Evolutionary conservation across 306 rosid species (phyloP).

Genomic region (Trifolium pratense): DNA sequence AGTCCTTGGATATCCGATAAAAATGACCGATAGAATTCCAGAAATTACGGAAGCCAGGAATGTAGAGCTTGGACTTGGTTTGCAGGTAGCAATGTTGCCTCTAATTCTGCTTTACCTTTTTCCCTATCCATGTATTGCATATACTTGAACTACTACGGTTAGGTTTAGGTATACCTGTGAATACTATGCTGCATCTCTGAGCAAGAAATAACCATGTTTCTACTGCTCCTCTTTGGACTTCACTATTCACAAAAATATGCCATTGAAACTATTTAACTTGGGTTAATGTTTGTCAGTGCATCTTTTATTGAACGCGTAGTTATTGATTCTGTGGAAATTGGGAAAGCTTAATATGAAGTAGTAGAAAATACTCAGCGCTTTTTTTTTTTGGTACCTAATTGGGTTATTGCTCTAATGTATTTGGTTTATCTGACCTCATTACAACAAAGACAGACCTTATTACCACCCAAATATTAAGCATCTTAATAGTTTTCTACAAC

Average conservation of each 20-base stretch:
- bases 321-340: conserved; percentile 2
- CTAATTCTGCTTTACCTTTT: conserved; percentile 30
- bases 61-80: conserved; percentile 88
- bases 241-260: too few relatives aligned
- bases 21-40: conserved; percentile 63
- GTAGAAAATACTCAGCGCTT: not conserved
- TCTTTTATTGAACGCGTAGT: not conserved
- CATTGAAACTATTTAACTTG: not conserved
- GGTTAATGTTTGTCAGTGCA: not conserved
- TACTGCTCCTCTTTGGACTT: not conserved
- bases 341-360: not conserved
- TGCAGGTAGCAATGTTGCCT: conserved; percentile 63
- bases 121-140: not conserved
- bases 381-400: conserved; percentile 1
- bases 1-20: conserved; percentile 71
- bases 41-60: conserved; percentile 78
- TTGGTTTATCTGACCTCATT: conserved; percentile 24
- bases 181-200: not conserved
- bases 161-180: not conserved
- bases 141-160: conserved; percentile 4
- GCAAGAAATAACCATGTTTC: conserved; percentile 6
- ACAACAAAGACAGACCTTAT: not conserved
- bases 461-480: conserved; percentile 1
- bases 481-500: not conserved
- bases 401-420: not conserved